Percentiles rank a stretch among this genome's conserved stretches.
Conservation (phyloP, 352 stramenopile species). For the Pythium oligandrum region DNA sequence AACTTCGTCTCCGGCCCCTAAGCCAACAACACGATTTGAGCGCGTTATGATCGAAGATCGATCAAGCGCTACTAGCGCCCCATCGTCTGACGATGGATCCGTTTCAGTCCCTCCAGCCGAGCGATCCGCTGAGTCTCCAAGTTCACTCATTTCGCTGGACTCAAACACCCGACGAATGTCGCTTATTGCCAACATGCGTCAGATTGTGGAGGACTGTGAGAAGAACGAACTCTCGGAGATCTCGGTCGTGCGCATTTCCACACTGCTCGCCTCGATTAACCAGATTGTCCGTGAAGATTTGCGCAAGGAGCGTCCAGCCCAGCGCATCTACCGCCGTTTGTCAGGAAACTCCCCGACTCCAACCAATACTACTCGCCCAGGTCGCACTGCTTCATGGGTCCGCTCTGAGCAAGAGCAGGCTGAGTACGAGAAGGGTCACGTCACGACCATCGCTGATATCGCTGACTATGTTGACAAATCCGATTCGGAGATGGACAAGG, state of each 20-base stretch:
- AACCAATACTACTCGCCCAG: not conserved
- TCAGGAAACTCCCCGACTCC: conserved; percentile 13
- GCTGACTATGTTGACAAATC: conserved; percentile 5
- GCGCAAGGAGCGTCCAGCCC: conserved; percentile 32
- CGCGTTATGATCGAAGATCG: too few species aligned
- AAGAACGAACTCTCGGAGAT: conserved; percentile 58
- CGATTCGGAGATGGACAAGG: not conserved
- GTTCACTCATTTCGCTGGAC: not conserved
- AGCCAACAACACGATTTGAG: not conserved
- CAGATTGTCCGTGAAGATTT: conserved; percentile 67
- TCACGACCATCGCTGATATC: conserved; percentile 19
- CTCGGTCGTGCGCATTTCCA: conserved; percentile 57
- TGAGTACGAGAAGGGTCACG: conserved; percentile 28
- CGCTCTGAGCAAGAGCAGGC: conserved; percentile 32
- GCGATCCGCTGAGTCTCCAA: not conserved
- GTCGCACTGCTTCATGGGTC: conserved; percentile 26
- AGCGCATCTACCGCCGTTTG: conserved; percentile 38
- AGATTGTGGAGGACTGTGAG: conserved; percentile 49
- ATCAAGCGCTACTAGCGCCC: too few species aligned
- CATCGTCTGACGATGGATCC: too few species aligned
- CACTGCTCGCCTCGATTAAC: conserved; percentile 56
- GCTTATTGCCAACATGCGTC: conserved; percentile 36
- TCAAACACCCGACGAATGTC: conserved; percentile 28
- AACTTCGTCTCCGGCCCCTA: not conserved
- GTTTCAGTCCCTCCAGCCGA: not conserved